Conservation (phyloP, 176 grass and related monocot species). For the Cenchrus purpureus region DNA sequence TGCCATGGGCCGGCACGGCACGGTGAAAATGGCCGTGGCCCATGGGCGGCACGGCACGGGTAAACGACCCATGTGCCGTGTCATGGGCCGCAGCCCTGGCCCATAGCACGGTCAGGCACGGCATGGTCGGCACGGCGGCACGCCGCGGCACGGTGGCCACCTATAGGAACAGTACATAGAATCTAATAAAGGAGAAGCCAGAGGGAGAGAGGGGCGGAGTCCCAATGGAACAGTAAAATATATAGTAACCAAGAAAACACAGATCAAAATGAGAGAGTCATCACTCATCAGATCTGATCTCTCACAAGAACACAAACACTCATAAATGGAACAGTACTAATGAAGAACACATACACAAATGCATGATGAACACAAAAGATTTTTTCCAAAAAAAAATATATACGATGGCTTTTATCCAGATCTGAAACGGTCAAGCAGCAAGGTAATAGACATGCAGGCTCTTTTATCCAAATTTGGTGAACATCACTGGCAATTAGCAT, state of each 20-base stretch:
- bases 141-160: no score
- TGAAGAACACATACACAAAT: neutral
- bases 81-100: no score
- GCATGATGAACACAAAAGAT: neutral
- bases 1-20: no score
- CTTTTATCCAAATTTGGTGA: neutral
- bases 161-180: slow-evolving; percentile 38
- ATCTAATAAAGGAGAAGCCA: neutral
- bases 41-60: no score
- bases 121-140: no score
- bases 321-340: neutral
- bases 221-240: slow-evolving; percentile 53
- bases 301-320: neutral
- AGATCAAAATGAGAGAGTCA: neutral
- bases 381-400: neutral
- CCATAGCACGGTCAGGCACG: no score
- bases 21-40: no score
- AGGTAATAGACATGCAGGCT: neutral
- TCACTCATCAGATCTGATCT: neutral
- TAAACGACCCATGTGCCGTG: no score
- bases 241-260: neutral
- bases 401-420: neutral
- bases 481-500: neutral
- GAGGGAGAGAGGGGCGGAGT: no score
- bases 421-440: neutral